Percentiles rank a stretch among this genome's conserved stretches.
These are phyloP conservation scores for Alliaria petiolata DNA, from an alignment of 345 rosid species.

Conservation along the genomic window DNA sequence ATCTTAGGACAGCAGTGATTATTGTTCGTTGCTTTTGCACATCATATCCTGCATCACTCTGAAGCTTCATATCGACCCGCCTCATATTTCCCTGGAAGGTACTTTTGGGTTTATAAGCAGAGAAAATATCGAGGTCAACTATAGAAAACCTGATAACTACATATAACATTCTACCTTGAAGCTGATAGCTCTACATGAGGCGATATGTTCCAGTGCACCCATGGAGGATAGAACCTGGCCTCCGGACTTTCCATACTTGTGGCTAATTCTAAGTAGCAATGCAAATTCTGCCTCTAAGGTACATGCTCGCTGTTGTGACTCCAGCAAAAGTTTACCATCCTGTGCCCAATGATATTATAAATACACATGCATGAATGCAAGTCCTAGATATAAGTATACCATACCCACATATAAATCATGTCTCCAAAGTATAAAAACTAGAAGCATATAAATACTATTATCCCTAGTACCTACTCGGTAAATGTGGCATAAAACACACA, in stretches of 20 bases:
- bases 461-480: neutral
- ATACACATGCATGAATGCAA: slow-evolving; percentile 10
- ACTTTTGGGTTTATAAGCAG: slow-evolving; percentile 25
- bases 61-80: slow-evolving; percentile 53
- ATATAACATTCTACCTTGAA: slow-evolving; percentile 51
- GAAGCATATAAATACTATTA: neutral
- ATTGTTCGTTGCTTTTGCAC: slow-evolving; percentile 68
- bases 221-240: slow-evolving; percentile 86
- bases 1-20: slow-evolving; percentile 61
- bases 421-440: neutral
- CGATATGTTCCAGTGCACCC: slow-evolving; percentile 83
- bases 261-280: slow-evolving; percentile 77
- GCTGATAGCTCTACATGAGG: slow-evolving; percentile 65
- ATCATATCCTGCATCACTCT: slow-evolving; percentile 50
- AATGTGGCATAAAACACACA: neutral
- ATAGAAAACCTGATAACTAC: neutral
- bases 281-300: slow-evolving; percentile 85
- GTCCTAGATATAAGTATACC: neutral
- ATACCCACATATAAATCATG: neutral
- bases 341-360: slow-evolving; percentile 21
- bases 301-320: slow-evolving; percentile 76
- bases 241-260: slow-evolving; percentile 91
- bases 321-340: slow-evolving; percentile 74
- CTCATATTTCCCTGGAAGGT: slow-evolving; percentile 65
- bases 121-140: slow-evolving; percentile 6